Conservation (phyloP, 108 stramenopile genomes). For the Cyclostephanos tholiformis region DNA sequence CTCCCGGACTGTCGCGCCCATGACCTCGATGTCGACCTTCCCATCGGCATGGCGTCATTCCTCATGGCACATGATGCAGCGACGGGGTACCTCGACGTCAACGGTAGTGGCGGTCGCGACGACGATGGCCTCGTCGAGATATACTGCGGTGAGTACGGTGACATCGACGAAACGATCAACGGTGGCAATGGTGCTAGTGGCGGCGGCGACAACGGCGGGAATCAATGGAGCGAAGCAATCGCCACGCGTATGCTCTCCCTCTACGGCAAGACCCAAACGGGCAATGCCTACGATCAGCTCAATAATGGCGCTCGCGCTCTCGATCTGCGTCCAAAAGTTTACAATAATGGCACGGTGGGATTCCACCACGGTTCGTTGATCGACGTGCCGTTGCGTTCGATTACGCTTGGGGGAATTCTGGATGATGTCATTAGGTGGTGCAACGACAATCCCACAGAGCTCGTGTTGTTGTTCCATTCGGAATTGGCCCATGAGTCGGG, state of each 20-base stretch:
- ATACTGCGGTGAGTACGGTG: neutral
- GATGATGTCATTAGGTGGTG: constrained; percentile 64
- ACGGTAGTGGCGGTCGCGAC: neutral
- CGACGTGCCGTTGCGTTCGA: constrained; percentile 43
- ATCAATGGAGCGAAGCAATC: constrained; percentile 7
- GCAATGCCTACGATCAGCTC: constrained; percentile 65
- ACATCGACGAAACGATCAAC: constrained; percentile 9
- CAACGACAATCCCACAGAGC: constrained; percentile 64
- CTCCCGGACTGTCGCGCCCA: constrained; percentile 70
- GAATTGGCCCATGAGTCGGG: constrained; percentile 58
- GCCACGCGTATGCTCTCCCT: constrained; percentile 29
- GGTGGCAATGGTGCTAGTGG: neutral
- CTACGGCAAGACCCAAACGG: constrained; percentile 75
- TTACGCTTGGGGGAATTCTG: constrained; percentile 48
- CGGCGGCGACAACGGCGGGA: neutral
- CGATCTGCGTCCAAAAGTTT: constrained; percentile 70
- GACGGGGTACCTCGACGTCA: constrained; percentile 61
- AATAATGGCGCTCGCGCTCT: constrained; percentile 74
- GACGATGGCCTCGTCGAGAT: neutral
- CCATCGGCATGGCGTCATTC: constrained; percentile 57
- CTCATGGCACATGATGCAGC: constrained; percentile 79
- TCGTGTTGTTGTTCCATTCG: constrained; percentile 65
- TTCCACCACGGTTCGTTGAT: constrained; percentile 72
- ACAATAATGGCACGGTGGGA: constrained; percentile 61
- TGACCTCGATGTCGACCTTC: constrained; percentile 41